Evolutionary conservation across 257 asterid genomes (phyloP).

Genomic region (Solanum piurae): DNA sequence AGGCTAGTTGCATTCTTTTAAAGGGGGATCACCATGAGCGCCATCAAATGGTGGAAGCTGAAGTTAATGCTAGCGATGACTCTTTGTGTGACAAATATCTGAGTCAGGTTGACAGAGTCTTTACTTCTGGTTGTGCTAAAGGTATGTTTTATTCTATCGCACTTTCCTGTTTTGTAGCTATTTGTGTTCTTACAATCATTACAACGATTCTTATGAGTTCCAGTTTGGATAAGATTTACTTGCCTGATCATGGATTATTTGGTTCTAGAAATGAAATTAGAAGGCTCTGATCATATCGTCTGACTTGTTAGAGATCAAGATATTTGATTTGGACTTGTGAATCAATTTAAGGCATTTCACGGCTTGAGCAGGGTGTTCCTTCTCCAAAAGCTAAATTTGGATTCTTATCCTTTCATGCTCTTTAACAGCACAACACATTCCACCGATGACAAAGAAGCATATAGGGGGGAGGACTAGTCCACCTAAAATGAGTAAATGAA

Average conservation of each 20-base stretch:
- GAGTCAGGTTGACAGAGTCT: slow-evolving; percentile 38
- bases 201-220: not conserved
- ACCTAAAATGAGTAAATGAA: not conserved
- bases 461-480: not conserved
- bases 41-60: slow-evolving; percentile 32
- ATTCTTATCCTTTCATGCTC: not conserved
- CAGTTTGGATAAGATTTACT: not conserved
- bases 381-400: not conserved
- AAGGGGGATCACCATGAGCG: slow-evolving; percentile 52
- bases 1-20: slow-evolving; percentile 67
- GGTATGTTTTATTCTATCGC: slow-evolving; percentile 30
- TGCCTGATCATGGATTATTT: not conserved
- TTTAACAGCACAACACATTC: not conserved
- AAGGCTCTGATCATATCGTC: not conserved
- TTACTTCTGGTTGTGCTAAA: slow-evolving; percentile 47
- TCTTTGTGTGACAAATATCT: slow-evolving; percentile 47
- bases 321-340: not conserved
- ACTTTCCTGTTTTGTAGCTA: not conserved
- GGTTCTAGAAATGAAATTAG: not conserved
- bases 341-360: not conserved
- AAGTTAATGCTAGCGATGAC: slow-evolving; percentile 37
- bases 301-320: not conserved
- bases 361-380: not conserved
- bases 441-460: not conserved
- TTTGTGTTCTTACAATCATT: not conserved